Conservation (phyloP, 2,329 filamentous ascomycete genomes). For the Ophiostoma populinum region DNA sequence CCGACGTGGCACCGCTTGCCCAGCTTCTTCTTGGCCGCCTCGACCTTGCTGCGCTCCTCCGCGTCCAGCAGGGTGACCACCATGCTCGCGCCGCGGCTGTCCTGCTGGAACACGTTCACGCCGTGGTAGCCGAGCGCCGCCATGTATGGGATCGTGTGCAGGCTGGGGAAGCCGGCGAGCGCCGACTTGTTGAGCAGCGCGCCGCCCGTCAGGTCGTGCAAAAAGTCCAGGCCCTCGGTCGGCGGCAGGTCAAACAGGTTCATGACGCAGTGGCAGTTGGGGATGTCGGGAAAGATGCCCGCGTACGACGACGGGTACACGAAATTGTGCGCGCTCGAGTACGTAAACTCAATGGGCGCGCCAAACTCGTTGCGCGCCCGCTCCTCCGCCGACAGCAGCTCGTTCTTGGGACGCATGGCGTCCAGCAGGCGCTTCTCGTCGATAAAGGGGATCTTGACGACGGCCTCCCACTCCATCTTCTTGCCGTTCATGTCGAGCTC, state of each 20-base stretch:
- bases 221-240: constrained; percentile 75
- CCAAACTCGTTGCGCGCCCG: constrained; percentile 77
- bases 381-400: constrained; percentile 60
- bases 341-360: constrained; percentile 83
- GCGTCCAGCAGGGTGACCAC: constrained; percentile 68
- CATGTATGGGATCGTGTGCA: constrained; percentile 71
- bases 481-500: constrained; percentile 99
- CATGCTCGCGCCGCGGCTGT: constrained; percentile 94
- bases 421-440: constrained; percentile 71
- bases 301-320: constrained; percentile 75
- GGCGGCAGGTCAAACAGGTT: constrained; percentile 92
- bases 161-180: constrained; percentile 82
- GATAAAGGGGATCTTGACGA: constrained; percentile 98
- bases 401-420: constrained; percentile 76
- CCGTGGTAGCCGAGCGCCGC: constrained; percentile 74
- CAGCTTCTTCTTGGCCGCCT: constrained; percentile 60
- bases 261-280: constrained; percentile 76
- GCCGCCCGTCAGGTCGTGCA: constrained; percentile 67
- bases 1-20: constrained; percentile 79
- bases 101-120: constrained; percentile 87
- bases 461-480: constrained; percentile 99
- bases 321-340: constrained; percentile 59
- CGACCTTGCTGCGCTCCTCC: constrained; percentile 50
- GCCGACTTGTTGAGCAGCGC: constrained; percentile 67
- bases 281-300: constrained; percentile 78